Percentiles rank a stretch among this genome's conserved stretches.
These are phyloP conservation scores for Dovyalis caffra DNA, from an alignment of 345 rosid species.

Conservation along the genomic window DNA sequence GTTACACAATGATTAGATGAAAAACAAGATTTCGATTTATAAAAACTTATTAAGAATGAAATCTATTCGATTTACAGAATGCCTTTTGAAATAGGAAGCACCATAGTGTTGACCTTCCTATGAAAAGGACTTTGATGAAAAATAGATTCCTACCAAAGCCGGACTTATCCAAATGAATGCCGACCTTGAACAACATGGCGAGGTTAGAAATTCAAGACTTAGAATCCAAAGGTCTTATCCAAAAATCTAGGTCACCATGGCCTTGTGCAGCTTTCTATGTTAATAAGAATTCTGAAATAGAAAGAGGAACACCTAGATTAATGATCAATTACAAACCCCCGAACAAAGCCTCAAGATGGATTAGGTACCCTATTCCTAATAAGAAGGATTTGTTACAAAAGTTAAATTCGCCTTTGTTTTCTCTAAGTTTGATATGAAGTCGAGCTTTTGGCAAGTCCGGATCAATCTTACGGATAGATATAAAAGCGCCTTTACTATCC, in stretches of 20 bases:
- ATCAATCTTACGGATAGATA: too few species aligned
- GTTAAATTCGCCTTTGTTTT: too few species aligned
- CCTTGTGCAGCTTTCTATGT: not conserved
- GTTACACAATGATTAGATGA: not conserved
- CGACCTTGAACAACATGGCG: not conserved
- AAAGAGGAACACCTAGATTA: not conserved
- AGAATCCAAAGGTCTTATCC: not conserved
- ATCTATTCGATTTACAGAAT: too few species aligned
- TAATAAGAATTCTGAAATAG: not conserved
- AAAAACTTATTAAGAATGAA: not conserved
- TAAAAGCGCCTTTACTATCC: too few species aligned
- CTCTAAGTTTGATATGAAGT: too few species aligned
- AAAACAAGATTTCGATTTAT: not conserved
- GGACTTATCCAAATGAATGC: not conserved
- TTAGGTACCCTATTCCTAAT: too few species aligned
- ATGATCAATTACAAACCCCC: too few species aligned
- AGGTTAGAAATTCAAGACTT: not conserved
- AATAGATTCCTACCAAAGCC: not conserved
- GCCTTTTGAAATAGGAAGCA: too few species aligned
- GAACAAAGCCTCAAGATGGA: too few species aligned
- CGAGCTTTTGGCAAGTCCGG: too few species aligned
- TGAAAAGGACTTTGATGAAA: not conserved
- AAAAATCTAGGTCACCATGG: not conserved
- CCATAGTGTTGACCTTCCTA: too few species aligned
- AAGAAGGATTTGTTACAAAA: too few species aligned